These are phyloP conservation scores for Ilyonectria robusta DNA, from an alignment of 2,329 filamentous ascomycete genomes.

Conservation along the genomic window DNA sequence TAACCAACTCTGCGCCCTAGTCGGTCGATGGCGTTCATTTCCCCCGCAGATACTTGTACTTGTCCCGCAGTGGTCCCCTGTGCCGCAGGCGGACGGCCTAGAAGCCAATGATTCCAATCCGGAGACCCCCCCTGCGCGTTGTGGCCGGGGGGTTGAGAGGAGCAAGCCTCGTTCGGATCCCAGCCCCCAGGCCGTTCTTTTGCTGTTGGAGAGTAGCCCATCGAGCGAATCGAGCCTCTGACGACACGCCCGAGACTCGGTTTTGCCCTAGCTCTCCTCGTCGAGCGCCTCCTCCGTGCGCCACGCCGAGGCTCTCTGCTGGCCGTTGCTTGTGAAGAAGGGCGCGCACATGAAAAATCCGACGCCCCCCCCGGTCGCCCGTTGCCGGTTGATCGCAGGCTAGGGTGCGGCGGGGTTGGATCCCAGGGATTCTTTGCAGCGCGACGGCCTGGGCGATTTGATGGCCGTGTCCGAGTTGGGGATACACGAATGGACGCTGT, in stretches of 20 bases:
- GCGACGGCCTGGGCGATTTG: neutral
- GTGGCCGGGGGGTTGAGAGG: neutral
- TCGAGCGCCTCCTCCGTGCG: constrained; percentile 28
- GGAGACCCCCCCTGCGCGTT: neutral
- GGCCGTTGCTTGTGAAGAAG: constrained; percentile 20
- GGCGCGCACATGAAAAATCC: neutral
- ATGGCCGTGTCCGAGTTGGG: neutral
- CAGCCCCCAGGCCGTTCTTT: constrained; percentile 31
- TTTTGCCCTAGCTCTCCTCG: constrained; percentile 15
- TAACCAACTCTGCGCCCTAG: constrained; percentile 19
- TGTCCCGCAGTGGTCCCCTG: constrained; percentile 9
- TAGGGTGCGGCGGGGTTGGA: neutral
- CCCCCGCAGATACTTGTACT: constrained; percentile 38
- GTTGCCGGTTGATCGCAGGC: constrained; percentile 18
- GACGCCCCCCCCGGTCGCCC: neutral
- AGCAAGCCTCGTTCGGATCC: neutral
- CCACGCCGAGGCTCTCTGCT: constrained; percentile 37
- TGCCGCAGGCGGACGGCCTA: constrained; percentile 31
- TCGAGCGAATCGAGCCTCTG: constrained; percentile 4
- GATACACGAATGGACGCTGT: neutral
- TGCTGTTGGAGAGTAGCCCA: constrained; percentile 33
- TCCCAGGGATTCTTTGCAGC: neutral
- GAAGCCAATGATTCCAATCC: constrained; percentile 28
- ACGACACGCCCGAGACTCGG: neutral
- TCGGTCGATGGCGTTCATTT: constrained; percentile 34